A percentile compares a stretch with the other conserved stretches of the same genome.
Conservation (phyloP, 2,329 filamentous ascomycete genomes). For the Botrytis byssoidea region DNA sequence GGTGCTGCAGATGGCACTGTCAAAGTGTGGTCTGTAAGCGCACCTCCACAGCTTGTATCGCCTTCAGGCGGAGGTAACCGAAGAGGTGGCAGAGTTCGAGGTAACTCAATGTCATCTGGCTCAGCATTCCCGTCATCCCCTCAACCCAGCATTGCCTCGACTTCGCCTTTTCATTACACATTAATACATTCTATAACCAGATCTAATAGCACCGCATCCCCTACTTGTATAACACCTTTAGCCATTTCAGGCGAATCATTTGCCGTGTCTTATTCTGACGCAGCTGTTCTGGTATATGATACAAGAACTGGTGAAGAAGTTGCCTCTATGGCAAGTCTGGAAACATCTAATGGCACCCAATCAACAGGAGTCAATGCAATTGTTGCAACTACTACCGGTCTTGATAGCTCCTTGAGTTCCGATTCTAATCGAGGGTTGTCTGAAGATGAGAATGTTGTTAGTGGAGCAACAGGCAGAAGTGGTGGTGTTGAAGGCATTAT, state of each 20-base stretch:
- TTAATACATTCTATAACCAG: constrained; percentile 84
- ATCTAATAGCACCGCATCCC: constrained; percentile 66
- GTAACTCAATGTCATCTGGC: constrained; percentile 91
- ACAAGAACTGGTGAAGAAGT: constrained; percentile 84
- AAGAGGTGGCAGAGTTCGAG: constrained; percentile 74
- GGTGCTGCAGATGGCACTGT: constrained; percentile 89
- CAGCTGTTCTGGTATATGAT: constrained; percentile 87
- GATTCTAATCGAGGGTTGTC: constrained; percentile 62
- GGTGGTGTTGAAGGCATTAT: constrained; percentile 88
- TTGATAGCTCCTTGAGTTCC: constrained; percentile 62
- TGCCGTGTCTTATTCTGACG: constrained; percentile 89
- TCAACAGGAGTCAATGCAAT: constrained; percentile 86
- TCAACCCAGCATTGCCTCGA: constrained; percentile 81
- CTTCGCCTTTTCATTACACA: constrained; percentile 82
- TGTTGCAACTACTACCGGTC: constrained; percentile 78
- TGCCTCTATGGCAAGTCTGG: constrained; percentile 86
- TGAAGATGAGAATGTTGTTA: constrained; percentile 73
- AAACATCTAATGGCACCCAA: constrained; percentile 86
- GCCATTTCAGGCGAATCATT: constrained; percentile 81
- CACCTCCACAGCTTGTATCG: constrained; percentile 81
- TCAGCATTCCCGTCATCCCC: constrained; percentile 88
- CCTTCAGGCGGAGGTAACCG: constrained; percentile 67
- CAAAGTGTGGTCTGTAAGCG: constrained; percentile 90
- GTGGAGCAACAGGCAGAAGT: constrained; percentile 75
- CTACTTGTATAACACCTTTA: constrained; percentile 91